Evolutionary conservation across 2,329 filamentous ascomycete species (phyloP).

Genomic region (Aspergillus oerlinghausenensis): DNA sequence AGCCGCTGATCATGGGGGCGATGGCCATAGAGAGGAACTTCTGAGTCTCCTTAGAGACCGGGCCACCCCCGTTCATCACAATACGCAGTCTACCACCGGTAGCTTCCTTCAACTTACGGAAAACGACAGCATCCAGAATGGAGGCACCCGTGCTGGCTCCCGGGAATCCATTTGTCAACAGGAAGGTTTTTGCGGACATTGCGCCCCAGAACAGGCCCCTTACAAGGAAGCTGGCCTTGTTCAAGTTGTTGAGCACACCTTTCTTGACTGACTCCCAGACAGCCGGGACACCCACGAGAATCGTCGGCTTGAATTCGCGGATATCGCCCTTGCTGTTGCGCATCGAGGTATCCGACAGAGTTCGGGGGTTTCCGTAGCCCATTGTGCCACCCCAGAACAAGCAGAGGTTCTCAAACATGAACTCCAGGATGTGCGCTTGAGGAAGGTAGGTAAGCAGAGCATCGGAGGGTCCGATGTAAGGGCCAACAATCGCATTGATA

Average conservation of each 20-base stretch:
- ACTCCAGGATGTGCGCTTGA: slow-evolving; percentile 92
- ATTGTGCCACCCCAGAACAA: slow-evolving; percentile 86
- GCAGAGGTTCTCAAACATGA: slow-evolving; percentile 88
- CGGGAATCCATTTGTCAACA: slow-evolving; percentile 51
- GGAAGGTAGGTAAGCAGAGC: slow-evolving; percentile 85
- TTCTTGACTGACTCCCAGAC: slow-evolving; percentile 98
- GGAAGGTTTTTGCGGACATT: slow-evolving; percentile 56
- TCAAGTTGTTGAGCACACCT: slow-evolving; percentile 77
- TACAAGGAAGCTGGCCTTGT: slow-evolving; percentile 63
- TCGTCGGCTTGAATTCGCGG: slow-evolving; percentile 80
- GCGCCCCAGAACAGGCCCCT: slow-evolving; percentile 74
- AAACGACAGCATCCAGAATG: slow-evolving; percentile 76
- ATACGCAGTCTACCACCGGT: slow-evolving; percentile 86
- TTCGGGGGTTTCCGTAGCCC: slow-evolving; percentile 88
- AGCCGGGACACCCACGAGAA: slow-evolving; percentile 90
- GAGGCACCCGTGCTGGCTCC: slow-evolving; percentile 51
- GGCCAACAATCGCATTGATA: slow-evolving; percentile 70
- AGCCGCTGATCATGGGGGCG: slow-evolving; percentile 89
- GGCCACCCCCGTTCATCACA: slow-evolving; percentile 90
- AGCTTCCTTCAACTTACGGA: slow-evolving; percentile 84
- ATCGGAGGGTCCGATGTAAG: slow-evolving; percentile 72
- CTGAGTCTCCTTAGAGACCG: slow-evolving; percentile 80
- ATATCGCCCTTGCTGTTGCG: slow-evolving; percentile 92
- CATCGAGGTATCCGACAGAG: slow-evolving; percentile 78
- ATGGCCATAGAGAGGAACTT: slow-evolving; percentile 88